Percentiles rank a stretch among this genome's conserved stretches.
Evolutionary conservation across 805 yeast genomes (phyloP).

Genomic region (Phaffomyces thermotolerans): DNA sequence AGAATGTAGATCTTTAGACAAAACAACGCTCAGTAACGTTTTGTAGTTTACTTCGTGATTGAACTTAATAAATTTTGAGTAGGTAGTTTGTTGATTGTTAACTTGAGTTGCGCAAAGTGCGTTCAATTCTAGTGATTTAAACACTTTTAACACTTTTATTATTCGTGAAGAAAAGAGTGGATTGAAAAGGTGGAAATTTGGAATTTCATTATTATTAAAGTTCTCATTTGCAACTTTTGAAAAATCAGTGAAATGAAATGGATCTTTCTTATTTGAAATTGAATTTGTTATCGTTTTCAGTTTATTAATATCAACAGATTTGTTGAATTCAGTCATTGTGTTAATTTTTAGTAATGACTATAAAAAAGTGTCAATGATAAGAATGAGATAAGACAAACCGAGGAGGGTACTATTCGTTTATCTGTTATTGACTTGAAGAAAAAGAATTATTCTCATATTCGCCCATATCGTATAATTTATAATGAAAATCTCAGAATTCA

Average conservation of each 20-base stretch:
- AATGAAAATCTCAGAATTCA: no score
- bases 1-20: background rate
- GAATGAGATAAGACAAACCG: no score
- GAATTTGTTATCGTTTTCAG: constrained; percentile 7
- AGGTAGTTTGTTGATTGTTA: background rate
- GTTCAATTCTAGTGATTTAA: background rate
- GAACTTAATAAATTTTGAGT: background rate
- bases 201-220: constrained; percentile 2
- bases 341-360: no score
- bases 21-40: no score
- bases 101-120: background rate
- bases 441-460: no score
- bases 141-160: background rate
- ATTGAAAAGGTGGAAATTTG: background rate
- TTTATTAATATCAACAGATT: constrained; percentile 11
- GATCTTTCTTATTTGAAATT: background rate
- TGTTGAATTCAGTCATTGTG: background rate
- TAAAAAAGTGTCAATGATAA: no score
- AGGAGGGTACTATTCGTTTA: no score
- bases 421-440: no score
- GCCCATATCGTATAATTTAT: no score
- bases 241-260: constrained; percentile 8
- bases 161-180: no score
- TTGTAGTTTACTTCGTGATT: no score
- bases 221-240: constrained; percentile 13